Evolutionary conservation across 2,329 filamentous ascomycete genomes (phyloP), one percentile per base, ranked within the genome.

Genomic region (Diplodia mutila): DNA sequence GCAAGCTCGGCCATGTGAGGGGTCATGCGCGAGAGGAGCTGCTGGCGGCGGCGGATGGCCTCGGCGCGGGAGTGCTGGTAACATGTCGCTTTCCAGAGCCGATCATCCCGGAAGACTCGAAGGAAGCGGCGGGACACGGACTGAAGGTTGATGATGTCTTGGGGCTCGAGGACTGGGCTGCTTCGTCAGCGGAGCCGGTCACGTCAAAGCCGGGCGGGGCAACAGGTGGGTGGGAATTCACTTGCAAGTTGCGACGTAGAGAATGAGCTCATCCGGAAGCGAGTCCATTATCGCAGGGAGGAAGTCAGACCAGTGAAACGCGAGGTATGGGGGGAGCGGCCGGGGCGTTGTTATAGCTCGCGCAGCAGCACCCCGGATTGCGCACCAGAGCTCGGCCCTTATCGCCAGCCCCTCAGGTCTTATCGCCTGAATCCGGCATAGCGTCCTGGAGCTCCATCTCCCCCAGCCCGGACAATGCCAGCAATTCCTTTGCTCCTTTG

Each of bases 81-180:
- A 76, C 91, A 94, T 75, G 89, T 84, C 3, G 85, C 80, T 69
- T 90, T 90, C 94, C 94, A 97, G 42, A 94, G 82, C 48, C 84
- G 85, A 72, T 91, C 86, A 75, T 97, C 92, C 67, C 92, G 89
- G 48, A 87, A 90, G 51, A 95, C 82, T 34, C 82, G 78, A 32
- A 89, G 85, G 68, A 94, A 86, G 53, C 83, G 85, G 70, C 84
- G 87, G 29, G 88, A 94, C 14, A 92, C 87, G 23, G 86, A 84
- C 78, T 94, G 92, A 39, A 94, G 81, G 66, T 79, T 84, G 67
- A 90, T 86, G 69, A 94, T 85, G 70, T 93, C 87, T 51, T 76
- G 74, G 18, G 88, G 84, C n/a, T 87, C 83, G 70, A 93, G 85
- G 74, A 85, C 89, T 91, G 74, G 29, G 46, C 25, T 64, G 27